Percentiles rank a stretch among this genome's conserved stretches.
phyloP scores from a whole-genome alignment of 139 green algal genomes.

The Picochlorum sp. region DNA sequence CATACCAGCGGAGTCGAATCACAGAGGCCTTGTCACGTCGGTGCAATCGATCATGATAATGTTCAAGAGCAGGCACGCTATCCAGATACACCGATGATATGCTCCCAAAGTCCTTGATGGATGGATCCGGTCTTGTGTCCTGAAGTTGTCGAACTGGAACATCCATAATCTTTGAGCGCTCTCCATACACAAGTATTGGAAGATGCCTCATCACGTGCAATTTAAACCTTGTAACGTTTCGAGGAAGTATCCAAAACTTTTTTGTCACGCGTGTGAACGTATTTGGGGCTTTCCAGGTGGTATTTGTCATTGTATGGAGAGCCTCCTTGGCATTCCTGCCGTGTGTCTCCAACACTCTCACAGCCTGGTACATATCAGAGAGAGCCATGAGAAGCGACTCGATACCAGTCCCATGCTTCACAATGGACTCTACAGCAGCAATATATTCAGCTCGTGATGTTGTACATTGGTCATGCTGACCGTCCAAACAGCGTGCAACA shows the following conservation, averaged over 20 bases:
- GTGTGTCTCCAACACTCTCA: background rate
- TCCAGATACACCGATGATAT: slow-evolving; percentile 70
- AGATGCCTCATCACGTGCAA: slow-evolving; percentile 55
- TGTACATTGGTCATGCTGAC: background rate
- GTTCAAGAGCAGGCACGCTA: slow-evolving; percentile 29
- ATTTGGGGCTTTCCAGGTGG: slow-evolving; percentile 27
- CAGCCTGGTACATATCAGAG: slow-evolving; percentile 28
- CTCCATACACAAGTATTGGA: slow-evolving; percentile 69
- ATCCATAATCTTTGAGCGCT: slow-evolving; percentile 19
- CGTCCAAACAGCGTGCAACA: slow-evolving; percentile 17
- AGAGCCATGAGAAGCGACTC: slow-evolving; percentile 31
- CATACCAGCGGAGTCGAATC: slow-evolving; percentile 58
- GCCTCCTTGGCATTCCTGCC: background rate
- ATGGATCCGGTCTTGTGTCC: slow-evolving; percentile 2
- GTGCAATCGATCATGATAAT: slow-evolving; percentile 57
- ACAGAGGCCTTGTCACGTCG: slow-evolving; percentile 49
- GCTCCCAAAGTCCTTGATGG: background rate
- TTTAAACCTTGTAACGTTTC: slow-evolving; percentile 55
- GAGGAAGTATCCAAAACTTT: slow-evolving; percentile 72
- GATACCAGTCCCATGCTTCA: slow-evolving; percentile 1
- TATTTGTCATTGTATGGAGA: background rate
- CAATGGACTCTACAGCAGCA: no score
- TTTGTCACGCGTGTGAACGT: slow-evolving; percentile 55
- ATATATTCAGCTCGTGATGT: no score
- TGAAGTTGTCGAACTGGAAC: background rate